Evolutionary conservation across 2,329 filamentous ascomycete genomes (phyloP).

Genomic region (Spiromastix sp.): DNA sequence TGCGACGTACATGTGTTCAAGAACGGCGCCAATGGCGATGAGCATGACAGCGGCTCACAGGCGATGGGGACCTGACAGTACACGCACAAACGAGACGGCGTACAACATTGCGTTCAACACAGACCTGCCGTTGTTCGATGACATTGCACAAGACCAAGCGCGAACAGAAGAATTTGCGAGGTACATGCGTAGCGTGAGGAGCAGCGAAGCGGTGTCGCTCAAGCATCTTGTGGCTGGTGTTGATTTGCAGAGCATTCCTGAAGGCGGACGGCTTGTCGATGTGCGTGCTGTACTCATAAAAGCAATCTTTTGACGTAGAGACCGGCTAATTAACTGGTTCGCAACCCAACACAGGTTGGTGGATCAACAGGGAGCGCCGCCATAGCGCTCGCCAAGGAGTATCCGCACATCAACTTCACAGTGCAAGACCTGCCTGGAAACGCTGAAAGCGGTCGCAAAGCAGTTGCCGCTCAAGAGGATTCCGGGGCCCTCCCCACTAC

Average conservation of each 20-base stretch:
- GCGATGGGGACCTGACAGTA: conserved; percentile 13
- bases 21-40: conserved; percentile 12
- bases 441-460: conserved; percentile 9
- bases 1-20: conserved; percentile 40
- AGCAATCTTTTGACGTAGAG: conserved; percentile 8
- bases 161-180: conserved; percentile 42
- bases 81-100: conserved; percentile 15
- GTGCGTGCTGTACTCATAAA: too few relatives aligned
- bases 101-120: conserved; percentile 21
- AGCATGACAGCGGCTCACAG: conserved; percentile 17
- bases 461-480: conserved; percentile 15
- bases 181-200: conserved; percentile 46
- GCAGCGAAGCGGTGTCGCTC: conserved; percentile 47
- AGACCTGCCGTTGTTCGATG: conserved; percentile 23
- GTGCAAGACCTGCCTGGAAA: conserved; percentile 36
- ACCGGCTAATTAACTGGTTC: too few relatives aligned
- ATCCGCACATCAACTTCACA: conserved; percentile 32
- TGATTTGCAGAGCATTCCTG: conserved; percentile 42
- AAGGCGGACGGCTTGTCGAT: conserved; percentile 1
- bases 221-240: conserved; percentile 44
- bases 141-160: conserved; percentile 17
- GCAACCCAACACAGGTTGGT: conserved; percentile 23
- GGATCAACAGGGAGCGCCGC: conserved; percentile 35
- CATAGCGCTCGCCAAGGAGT: conserved; percentile 32
- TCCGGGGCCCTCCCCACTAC: conserved; percentile 24